A percentile compares a stretch with the other conserved stretches of the same genome.
Conservation (phyloP, 2,329 filamentous ascomycete species). For the Leptodontidium sp. region DNA sequence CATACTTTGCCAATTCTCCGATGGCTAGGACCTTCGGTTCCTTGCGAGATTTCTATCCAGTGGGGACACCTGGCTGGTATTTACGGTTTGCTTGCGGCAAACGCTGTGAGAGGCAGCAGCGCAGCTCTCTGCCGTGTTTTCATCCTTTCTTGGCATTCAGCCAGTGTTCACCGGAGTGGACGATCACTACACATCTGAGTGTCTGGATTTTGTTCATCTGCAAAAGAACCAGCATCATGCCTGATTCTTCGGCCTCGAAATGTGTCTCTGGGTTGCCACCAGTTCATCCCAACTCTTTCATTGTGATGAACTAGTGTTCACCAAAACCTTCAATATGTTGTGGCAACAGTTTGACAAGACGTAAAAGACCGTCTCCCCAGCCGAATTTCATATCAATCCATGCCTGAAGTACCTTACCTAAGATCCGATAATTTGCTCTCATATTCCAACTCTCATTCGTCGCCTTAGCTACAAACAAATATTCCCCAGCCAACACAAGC, state of each 20-base stretch:
- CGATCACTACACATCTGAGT: neutral
- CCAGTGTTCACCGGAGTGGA: neutral
- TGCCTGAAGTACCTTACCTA: neutral
- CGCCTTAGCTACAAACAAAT: neutral
- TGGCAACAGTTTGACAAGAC: conserved; percentile 8
- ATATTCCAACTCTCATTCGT: neutral
- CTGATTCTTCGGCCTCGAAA: neutral
- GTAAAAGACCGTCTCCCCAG: neutral
- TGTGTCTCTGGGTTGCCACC: neutral
- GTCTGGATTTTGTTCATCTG: neutral
- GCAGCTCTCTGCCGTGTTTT: neutral
- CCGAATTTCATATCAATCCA: conserved; percentile 1
- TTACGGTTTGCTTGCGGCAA: neutral
- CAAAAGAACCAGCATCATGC: neutral
- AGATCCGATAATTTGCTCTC: neutral
- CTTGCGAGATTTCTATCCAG: conserved; percentile 1
- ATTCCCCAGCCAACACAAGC: neutral
- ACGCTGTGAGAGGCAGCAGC: neutral
- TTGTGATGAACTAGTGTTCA: neutral
- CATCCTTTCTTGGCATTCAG: neutral
- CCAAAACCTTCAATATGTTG: neutral
- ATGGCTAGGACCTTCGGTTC: conserved; percentile 7
- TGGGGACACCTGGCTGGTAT: neutral
- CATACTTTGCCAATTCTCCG: conserved; percentile 4
- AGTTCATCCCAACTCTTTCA: conserved; percentile 7